Conservation (phyloP, 179 eudicot species). For the Pouteria campechiana region DNA sequence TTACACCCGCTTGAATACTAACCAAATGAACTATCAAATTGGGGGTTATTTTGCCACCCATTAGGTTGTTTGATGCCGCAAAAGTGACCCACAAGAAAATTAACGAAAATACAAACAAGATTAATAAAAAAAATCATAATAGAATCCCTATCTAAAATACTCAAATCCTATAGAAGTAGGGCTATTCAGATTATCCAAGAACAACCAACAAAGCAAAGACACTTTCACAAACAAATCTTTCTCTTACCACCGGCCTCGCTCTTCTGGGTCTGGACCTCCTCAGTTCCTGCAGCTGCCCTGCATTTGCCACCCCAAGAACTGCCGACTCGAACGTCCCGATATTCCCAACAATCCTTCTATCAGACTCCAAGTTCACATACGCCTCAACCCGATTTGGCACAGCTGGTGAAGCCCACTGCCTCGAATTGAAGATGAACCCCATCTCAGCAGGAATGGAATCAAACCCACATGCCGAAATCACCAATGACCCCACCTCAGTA, state of each 20-base stretch:
- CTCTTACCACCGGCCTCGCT: constrained; percentile 42
- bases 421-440: constrained; percentile 51
- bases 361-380: constrained; percentile 66
- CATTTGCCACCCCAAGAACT: constrained; percentile 77
- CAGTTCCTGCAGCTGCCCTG: constrained; percentile 28
- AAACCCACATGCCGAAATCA: constrained; percentile 81
- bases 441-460: constrained; percentile 85
- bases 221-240: no score
- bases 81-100: no score
- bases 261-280: constrained; percentile 49
- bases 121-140: no score
- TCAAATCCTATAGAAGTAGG: no score
- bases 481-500: constrained; percentile 47
- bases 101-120: no score
- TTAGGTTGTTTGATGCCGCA: no score
- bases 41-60: no score
- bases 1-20: no score
- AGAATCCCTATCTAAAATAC: no score
- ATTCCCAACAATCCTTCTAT: constrained; percentile 56
- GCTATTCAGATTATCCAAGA: no score
- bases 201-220: no score
- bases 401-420: constrained; percentile 37
- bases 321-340: constrained; percentile 75
- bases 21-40: no score
- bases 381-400: constrained; percentile 49